phyloP scores from a whole-genome alignment of 1,284 basidiomycete species.

The Fomes fomentarius region DNA sequence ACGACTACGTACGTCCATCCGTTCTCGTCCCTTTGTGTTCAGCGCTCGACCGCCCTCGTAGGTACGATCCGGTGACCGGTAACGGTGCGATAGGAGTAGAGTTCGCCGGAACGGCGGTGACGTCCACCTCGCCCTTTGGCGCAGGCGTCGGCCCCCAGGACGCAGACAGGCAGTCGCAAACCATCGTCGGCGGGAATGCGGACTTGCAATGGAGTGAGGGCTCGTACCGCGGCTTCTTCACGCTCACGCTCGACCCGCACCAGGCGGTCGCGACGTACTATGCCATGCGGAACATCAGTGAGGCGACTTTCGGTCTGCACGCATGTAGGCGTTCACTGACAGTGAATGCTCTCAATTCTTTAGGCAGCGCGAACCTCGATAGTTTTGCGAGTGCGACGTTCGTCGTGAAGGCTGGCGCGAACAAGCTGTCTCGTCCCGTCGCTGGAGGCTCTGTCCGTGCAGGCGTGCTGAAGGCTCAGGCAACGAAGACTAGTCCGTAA shows the following conservation, averaged over 20 bases:
- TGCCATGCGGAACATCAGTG: slow-evolving; percentile 58
- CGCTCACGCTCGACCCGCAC: slow-evolving; percentile 48
- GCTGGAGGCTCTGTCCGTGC: slow-evolving; percentile 50
- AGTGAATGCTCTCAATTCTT: not conserved
- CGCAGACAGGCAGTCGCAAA: slow-evolving; percentile 45
- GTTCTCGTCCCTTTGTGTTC: too few species aligned
- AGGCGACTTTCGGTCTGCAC: slow-evolving; percentile 19
- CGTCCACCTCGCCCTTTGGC: slow-evolving; percentile 57
- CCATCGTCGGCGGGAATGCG: slow-evolving; percentile 48
- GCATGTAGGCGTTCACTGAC: not conserved
- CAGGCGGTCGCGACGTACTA: slow-evolving; percentile 60
- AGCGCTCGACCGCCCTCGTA: slow-evolving; percentile 28
- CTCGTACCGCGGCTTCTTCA: slow-evolving; percentile 66
- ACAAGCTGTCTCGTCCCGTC: slow-evolving; percentile 58
- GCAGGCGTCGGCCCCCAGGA: slow-evolving; percentile 41
- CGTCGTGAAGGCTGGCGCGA: slow-evolving; percentile 47
- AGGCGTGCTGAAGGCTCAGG: slow-evolving; percentile 40
- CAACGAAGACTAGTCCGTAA: not conserved
- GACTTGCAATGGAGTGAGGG: slow-evolving; percentile 71
- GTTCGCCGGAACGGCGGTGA: slow-evolving; percentile 70
- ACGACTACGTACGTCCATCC: slow-evolving; percentile 45
- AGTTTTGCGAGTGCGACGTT: slow-evolving; percentile 52
- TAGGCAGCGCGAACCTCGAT: slow-evolving; percentile 50
- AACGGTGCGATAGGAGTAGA: slow-evolving; percentile 63
- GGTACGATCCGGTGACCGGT: slow-evolving; percentile 58